These are phyloP conservation scores for Aspergillus brasiliensis DNA, from an alignment of 2,329 filamentous ascomycete species.

Conservation along the genomic window DNA sequence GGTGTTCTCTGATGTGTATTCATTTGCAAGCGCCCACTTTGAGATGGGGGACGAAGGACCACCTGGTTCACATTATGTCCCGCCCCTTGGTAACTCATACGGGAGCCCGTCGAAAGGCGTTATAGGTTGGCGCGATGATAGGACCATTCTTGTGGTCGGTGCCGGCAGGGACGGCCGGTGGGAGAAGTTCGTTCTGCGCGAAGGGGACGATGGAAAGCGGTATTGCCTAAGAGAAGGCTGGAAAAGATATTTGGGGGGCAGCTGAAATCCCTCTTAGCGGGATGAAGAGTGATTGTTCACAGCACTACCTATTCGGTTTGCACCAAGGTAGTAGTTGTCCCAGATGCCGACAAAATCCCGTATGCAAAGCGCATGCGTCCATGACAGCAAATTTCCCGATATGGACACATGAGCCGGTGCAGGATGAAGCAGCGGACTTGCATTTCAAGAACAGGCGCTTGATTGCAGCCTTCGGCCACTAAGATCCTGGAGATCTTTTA, in stretches of 20 bases:
- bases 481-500: not conserved
- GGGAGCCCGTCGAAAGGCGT: constrained; percentile 74
- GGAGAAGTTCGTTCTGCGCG: constrained; percentile 80
- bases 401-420: not conserved
- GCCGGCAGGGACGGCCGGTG: constrained; percentile 79
- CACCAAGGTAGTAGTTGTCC: not conserved
- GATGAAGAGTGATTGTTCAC: constrained; percentile 5
- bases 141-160: constrained; percentile 73
- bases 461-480: not conserved
- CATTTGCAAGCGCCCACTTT: constrained; percentile 77
- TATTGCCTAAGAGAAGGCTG: constrained; percentile 73
- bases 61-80: constrained; percentile 43
- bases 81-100: constrained; percentile 56
- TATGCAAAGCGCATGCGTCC: not conserved
- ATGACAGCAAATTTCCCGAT: not conserved
- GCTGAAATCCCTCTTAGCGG: constrained; percentile 21
- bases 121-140: constrained; percentile 79
- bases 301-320: constrained; percentile 14
- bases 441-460: not conserved
- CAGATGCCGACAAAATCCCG: not conserved
- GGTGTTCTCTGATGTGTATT: constrained; percentile 87
- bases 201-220: constrained; percentile 67
- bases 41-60: constrained; percentile 75
- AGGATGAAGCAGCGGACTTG: not conserved
- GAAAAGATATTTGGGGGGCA: constrained; percentile 70